Percentiles rank a stretch among this genome's conserved stretches.
phyloP scores from a whole-genome alignment of 805 yeast species.

The Grigorovia transvaalensis region DNA sequence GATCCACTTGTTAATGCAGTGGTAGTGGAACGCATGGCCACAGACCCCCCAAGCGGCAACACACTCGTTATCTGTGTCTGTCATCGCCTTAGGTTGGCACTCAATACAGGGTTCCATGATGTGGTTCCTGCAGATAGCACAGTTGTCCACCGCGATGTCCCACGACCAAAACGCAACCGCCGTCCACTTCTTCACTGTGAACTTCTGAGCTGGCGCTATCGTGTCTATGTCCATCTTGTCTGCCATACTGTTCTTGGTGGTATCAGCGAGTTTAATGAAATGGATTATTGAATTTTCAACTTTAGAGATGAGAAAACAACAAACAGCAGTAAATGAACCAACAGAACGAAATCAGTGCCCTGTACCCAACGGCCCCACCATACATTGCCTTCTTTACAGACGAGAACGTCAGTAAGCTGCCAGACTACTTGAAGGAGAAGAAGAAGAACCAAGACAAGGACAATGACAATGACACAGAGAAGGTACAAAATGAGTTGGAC shows the following conservation, averaged over 20 bases:
- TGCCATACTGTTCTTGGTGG: slow-evolving; percentile 7
- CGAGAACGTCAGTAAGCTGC: slow-evolving; percentile 45
- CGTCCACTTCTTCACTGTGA: slow-evolving; percentile 95
- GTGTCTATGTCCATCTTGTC: slow-evolving; percentile 21
- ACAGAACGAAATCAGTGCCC: slow-evolving; percentile 41
- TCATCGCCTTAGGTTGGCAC: slow-evolving; percentile 75
- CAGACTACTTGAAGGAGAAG: slow-evolving; percentile 16
- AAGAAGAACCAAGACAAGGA: slow-evolving; percentile 9
- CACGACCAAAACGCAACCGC: slow-evolving; percentile 99
- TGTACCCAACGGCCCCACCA: slow-evolving; percentile 94
- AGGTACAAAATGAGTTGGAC: slow-evolving; percentile 27
- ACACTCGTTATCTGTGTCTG: slow-evolving; percentile 59
- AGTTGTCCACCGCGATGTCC: slow-evolving; percentile 91
- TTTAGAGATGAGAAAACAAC: background rate
- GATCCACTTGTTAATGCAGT: slow-evolving; percentile 93
- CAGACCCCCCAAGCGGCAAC: slow-evolving; percentile 96
- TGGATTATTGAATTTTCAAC: background rate
- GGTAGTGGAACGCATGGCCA: slow-evolving; percentile 97
- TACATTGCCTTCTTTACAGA: slow-evolving; percentile 62
- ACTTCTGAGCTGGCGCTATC: slow-evolving; percentile 37
- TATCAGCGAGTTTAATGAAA: too few species aligned
- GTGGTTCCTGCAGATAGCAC: slow-evolving; percentile 97
- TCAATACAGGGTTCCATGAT: slow-evolving; percentile 97
- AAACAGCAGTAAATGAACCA: slow-evolving; percentile 4
- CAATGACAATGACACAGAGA: slow-evolving; percentile 31